Base-by-base conservation (phyloP, 2,329 filamentous ascomycete genomes). In the Trichoderma simmonsii region DNA sequence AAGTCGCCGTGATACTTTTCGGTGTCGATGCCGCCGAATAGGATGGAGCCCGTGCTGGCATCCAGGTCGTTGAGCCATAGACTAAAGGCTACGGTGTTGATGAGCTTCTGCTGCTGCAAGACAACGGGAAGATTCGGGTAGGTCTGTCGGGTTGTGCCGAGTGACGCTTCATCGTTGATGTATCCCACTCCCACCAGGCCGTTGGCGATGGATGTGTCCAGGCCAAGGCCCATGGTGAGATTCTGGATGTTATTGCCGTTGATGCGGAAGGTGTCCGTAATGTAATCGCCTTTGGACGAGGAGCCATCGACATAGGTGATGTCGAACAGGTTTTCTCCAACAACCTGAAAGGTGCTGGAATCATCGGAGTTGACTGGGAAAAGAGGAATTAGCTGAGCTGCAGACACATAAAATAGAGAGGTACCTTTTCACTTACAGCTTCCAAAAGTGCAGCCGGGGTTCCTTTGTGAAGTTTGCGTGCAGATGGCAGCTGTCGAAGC, bases 21-120 rank as follows among this genome's bases (percentile, higher is more conserved):
- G 0, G 89, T 92, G 78, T 95, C 92, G 72, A 95, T 89, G n/a
- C 92, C 93, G 51, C 93, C 93, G 75, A 95, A 96, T 1, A 95
- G 83, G 73, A 95, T 91, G 75, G 84, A 91, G 43, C 93, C 93
- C 1, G 86, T 90, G 73, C 86, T 90, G 0, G 92, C 81, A 72
- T 84, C 84, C 11, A 88, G 79, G 69, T 89, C 87, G 75, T 89
- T 89, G 70, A 89, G 82, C 90, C 91, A 93, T 26, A 94, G 81
- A 72, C 91, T 93, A 81, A 93, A 94, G 2, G 91, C 91, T 54
- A 89, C 87, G 12, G 87, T 87, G 73, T 88, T 88, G 79, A 93
- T 93, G 67, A 88, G 77, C 21, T 88, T 89, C 71, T 90, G 84
- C 57, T 90, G 81, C 54, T 88, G 84, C 82, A 96, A 86, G 70